phyloP scores from a whole-genome alignment of 306 rosid genomes.

The Citrullus colocynthis region DNA sequence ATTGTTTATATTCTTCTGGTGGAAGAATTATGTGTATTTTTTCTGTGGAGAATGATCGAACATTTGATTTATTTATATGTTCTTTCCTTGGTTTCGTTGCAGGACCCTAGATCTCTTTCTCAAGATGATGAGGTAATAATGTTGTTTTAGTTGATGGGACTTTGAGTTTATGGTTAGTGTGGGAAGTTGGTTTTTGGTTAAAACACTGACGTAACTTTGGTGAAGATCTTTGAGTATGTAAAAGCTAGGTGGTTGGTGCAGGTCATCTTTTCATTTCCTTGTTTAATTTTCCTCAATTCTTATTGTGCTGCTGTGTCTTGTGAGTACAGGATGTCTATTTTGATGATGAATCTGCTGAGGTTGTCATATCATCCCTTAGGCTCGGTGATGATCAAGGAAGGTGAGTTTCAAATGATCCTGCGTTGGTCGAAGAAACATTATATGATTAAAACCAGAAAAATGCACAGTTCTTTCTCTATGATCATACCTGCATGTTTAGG shows the following conservation, averaged over 20 bases:
- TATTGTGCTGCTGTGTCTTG: not conserved
- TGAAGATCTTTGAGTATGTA: not conserved
- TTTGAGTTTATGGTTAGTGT: constrained; percentile 10
- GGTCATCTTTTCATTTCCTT: not conserved
- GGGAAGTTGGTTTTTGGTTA: constrained; percentile 3
- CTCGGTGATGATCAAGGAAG: constrained; percentile 97
- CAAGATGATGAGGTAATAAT: constrained; percentile 83
- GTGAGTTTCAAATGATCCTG: constrained; percentile 30
- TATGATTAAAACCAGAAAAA: not conserved
- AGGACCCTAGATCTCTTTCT: constrained; percentile 63
- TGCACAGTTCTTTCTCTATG: not conserved
- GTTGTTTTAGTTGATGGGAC: constrained; percentile 9
- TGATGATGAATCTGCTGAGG: constrained; percentile 96
- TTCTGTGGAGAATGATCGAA: constrained; percentile 10
- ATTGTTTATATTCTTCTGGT: not conserved
- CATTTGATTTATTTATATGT: not conserved
- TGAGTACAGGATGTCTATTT: constrained; percentile 79
- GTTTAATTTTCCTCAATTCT: not conserved
- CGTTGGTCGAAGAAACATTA: not conserved
- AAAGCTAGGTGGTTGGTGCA: not conserved
- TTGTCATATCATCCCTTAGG: constrained; percentile 81
- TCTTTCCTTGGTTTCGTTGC: constrained; percentile 20
- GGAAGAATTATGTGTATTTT: not conserved
- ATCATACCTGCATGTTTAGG: not conserved
- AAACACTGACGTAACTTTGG: not conserved